Evolutionary conservation across 1,139 yeast species (phyloP), one percentile per base, ranked within the genome.

Genomic region (Casaregolazyma suthepensis): DNA sequence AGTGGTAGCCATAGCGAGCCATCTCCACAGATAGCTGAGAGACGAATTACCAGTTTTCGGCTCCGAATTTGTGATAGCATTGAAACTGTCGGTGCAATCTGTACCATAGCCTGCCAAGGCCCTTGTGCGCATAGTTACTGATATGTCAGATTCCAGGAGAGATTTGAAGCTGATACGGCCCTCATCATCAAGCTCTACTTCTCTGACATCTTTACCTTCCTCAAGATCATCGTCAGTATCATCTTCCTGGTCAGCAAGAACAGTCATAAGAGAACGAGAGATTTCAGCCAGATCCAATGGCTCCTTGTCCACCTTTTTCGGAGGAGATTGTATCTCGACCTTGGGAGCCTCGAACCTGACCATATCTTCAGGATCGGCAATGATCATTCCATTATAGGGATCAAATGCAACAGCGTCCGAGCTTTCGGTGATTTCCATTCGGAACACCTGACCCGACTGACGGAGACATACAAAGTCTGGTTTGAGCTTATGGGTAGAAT

Each of bases 361-460:
- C 12, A 64, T 72, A 29, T 87, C 86, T 52, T 75, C 82, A 1
- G 87, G 81, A 6, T 93, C 91, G 1, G 83, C 76, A 43, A 85
- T 72, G 0, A 86, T 75, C 48, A 89, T 72, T 52, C 87, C 89
- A 64, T 89, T 89, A 60, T 75, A 78, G 0, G 93, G 82, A 61
- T 83, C 87, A 67, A 90, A 87, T 19, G 73, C 75, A 18, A 85
- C 68, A 5, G 83, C 76, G 47, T 82, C 82, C 38, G 85, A 82
- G 52, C 86, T 80, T 65, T 87, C 94, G 1, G 75, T 73, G 0
- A 84, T 87, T 0, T 85, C 80, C 93, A 87, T 87, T 56, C 87
- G 75, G 68, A 87, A 90, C 0, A 89, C 85, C 49, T 88, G 85
- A 1, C 96, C 96, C 1, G 95, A 85, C 64, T 88, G 95, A 59